A percentile compares a stretch with the other conserved stretches of the same genome.
These are phyloP conservation scores for Lentinus tigrinus DNA, from an alignment of 768 basidiomycete genomes.

Conservation along the genomic window DNA sequence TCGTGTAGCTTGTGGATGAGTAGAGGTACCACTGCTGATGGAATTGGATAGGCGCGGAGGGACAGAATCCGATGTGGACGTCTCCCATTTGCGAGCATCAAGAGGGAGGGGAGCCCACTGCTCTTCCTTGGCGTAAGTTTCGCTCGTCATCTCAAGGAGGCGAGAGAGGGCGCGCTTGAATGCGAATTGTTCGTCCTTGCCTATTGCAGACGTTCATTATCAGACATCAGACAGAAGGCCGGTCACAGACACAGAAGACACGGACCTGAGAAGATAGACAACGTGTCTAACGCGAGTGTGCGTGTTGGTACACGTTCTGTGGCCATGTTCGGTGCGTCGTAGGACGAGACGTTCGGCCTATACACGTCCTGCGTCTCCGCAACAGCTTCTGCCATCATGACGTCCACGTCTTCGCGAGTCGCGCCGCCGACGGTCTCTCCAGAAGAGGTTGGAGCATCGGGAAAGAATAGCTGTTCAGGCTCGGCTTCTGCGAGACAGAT, in stretches of 20 bases:
- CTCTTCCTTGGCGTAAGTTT: constrained; percentile 31
- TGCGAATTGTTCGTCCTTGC: constrained; percentile 61
- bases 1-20: not conserved
- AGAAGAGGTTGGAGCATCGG: constrained; percentile 37
- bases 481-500: constrained; percentile 39
- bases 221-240: not conserved
- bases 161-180: constrained; percentile 62
- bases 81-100: constrained; percentile 35
- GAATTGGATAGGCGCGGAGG: not conserved
- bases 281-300: constrained; percentile 40
- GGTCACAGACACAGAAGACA: not conserved
- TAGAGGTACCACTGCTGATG: not conserved
- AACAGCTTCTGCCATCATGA: constrained; percentile 48
- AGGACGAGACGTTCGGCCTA: constrained; percentile 54
- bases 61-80: not conserved
- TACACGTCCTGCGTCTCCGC: constrained; percentile 49
- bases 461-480: constrained; percentile 53
- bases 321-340: constrained; percentile 40
- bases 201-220: constrained; percentile 25
- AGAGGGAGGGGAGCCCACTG: constrained; percentile 37
- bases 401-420: constrained; percentile 23
- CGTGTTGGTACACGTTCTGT: constrained; percentile 29
- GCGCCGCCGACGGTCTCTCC: not conserved
- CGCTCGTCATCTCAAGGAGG: constrained; percentile 55
- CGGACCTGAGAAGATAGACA: constrained; percentile 51